Percentiles rank a stretch among this genome's conserved stretches.
phyloP scores from a whole-genome alignment of 2,329 filamentous ascomycete species.

The Sporothrix pallida region DNA sequence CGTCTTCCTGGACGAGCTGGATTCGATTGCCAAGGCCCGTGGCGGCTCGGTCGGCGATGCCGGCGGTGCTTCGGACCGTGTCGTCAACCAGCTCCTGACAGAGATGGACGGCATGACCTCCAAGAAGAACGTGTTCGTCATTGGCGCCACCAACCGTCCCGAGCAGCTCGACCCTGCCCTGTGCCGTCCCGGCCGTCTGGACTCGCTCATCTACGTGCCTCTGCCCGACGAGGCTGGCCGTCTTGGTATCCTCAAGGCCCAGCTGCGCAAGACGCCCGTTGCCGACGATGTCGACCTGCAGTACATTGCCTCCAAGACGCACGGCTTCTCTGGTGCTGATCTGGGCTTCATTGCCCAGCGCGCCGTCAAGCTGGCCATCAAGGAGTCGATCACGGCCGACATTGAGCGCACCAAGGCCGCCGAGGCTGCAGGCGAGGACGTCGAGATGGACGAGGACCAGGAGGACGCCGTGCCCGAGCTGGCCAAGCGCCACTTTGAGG shows the following conservation, averaged over 20 bases:
- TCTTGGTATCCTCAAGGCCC: slow-evolving; percentile 87
- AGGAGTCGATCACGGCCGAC: slow-evolving; percentile 87
- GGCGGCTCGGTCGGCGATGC: slow-evolving; percentile 95
- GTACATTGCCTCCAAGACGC: slow-evolving; percentile 94
- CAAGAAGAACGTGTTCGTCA: slow-evolving; percentile 99
- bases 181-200: slow-evolving; percentile 97
- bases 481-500: slow-evolving; percentile 96
- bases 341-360: slow-evolving; percentile 98
- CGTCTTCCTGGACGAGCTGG: slow-evolving; percentile 97
- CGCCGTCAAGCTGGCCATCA: slow-evolving; percentile 98
- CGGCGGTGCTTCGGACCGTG: slow-evolving; percentile 97
- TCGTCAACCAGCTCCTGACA: slow-evolving; percentile 98
- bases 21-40: slow-evolving; percentile 99
- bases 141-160: slow-evolving; percentile 96
- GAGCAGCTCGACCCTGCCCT: slow-evolving; percentile 98
- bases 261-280: slow-evolving; percentile 97
- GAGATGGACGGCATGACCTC: slow-evolving; percentile 99
- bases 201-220: slow-evolving; percentile 97
- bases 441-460: slow-evolving; percentile 80
- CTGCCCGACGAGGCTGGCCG: slow-evolving; percentile 91
- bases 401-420: slow-evolving; percentile 90
- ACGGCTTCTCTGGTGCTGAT: slow-evolving; percentile 99
- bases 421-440: slow-evolving; percentile 80
- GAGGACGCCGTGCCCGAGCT: slow-evolving; percentile 96
- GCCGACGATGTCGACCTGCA: slow-evolving; percentile 83